Percentiles rank a stretch among this genome's conserved stretches.
Evolutionary conservation across 1,284 basidiomycete genomes (phyloP).

Genomic region (Vanrija sp.): DNA sequence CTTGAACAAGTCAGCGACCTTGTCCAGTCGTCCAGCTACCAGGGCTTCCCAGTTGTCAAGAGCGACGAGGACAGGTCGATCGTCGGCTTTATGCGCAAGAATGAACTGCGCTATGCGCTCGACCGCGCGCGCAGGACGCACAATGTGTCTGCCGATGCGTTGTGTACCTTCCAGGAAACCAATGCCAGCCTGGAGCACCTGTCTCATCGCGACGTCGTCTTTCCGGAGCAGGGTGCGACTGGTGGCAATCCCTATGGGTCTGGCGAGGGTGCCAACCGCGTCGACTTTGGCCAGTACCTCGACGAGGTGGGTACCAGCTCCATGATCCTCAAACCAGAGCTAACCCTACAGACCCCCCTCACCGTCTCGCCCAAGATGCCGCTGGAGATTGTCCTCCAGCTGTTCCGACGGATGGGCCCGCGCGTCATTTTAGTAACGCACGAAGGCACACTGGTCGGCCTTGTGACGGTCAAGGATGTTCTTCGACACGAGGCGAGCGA

Average conservation of each 20-base stretch:
- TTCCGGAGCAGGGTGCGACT: conserved; percentile 19
- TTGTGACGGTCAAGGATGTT: conserved; percentile 96
- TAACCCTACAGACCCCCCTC: conserved; percentile 67
- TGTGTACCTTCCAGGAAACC: conserved; percentile 62
- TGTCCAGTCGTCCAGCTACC: conserved; percentile 66
- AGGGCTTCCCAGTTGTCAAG: conserved; percentile 86
- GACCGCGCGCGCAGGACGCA: conserved; percentile 66
- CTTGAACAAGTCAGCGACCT: conserved; percentile 70
- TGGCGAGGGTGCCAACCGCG: conserved; percentile 28
- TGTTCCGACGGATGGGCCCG: conserved; percentile 93
- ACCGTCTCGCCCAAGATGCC: conserved; percentile 90
- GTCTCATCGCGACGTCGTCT: conserved; percentile 31
- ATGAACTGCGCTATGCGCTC: conserved; percentile 79
- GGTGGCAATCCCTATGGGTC: conserved; percentile 12
- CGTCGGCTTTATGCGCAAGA: conserved; percentile 82
- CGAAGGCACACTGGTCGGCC: conserved; percentile 72
- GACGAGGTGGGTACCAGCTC: conserved; percentile 67
- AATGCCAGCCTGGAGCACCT: conserved; percentile 24
- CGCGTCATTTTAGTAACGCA: conserved; percentile 89
- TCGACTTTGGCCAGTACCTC: conserved; percentile 85
- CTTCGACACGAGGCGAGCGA: conserved; percentile 67
- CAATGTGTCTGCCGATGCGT: conserved; percentile 61
- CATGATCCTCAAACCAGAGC: background rate
- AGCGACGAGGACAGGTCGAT: conserved; percentile 56
- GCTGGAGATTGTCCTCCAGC: conserved; percentile 91